phyloP scores from a whole-genome alignment of 192 early-diverging fungal species.

The Coemansia sp. region DNA sequence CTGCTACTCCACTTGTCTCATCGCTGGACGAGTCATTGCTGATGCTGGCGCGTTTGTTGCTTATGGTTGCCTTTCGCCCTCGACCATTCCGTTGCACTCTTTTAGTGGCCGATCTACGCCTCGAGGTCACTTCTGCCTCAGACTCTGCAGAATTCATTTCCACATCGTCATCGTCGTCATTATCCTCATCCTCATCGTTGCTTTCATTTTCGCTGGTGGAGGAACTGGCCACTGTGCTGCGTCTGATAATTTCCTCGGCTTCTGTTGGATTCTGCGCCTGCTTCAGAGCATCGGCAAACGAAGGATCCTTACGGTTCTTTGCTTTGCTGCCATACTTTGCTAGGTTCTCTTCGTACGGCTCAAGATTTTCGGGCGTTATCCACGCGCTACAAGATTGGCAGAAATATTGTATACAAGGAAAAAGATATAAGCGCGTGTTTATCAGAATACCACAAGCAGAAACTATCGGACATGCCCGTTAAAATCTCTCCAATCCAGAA shows the following conservation, averaged over 20 bases:
- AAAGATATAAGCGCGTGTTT: background rate
- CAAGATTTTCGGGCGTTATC: slow-evolving; percentile 54
- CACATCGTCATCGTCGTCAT: slow-evolving; percentile 56
- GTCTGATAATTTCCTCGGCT: slow-evolving; percentile 46
- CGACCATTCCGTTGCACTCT: slow-evolving; percentile 25
- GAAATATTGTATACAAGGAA: background rate
- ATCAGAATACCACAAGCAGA: background rate
- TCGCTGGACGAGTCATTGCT: slow-evolving; percentile 43
- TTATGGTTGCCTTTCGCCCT: slow-evolving; percentile 10
- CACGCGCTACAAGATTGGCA: slow-evolving; percentile 39
- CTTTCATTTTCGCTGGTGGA: slow-evolving; percentile 41
- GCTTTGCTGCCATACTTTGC: slow-evolving; percentile 51
- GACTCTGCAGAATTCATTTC: slow-evolving; percentile 42
- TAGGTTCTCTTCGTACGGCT: slow-evolving; percentile 52
- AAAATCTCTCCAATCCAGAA: too few species aligned
- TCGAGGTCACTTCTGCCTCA: slow-evolving; percentile 3
- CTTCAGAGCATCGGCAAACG: slow-evolving; percentile 53
- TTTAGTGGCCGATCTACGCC: slow-evolving; percentile 9
- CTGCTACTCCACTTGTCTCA: slow-evolving; percentile 21
- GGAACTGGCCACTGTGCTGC: slow-evolving; percentile 37
- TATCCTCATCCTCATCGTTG: slow-evolving; percentile 57
- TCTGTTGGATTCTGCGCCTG: slow-evolving; percentile 55
- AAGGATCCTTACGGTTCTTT: slow-evolving; percentile 53
- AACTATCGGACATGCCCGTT: too few species aligned
- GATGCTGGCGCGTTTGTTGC: slow-evolving; percentile 42